Evolutionary conservation across 768 basidiomycete species (phyloP).

Genomic region (Lactarius indigo): DNA sequence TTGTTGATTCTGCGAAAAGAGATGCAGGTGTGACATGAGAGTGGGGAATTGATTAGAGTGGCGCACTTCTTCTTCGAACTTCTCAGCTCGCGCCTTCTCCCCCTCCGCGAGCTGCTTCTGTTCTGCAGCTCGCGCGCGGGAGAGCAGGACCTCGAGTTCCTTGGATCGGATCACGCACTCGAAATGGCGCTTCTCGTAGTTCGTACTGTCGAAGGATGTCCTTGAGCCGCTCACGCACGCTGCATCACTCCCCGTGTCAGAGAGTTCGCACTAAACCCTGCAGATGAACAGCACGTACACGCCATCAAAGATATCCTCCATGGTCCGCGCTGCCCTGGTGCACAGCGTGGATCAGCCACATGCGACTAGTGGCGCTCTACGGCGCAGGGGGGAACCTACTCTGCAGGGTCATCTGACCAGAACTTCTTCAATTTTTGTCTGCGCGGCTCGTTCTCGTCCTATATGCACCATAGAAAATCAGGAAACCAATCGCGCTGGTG

Average conservation of each 20-base stretch:
- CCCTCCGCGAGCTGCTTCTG: conserved; percentile 79
- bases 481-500: no score
- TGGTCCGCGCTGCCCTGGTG: conserved; percentile 61
- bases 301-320: conserved; percentile 82
- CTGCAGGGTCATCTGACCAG: conserved; percentile 71
- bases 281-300: conserved; percentile 55
- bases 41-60: conserved; percentile 12
- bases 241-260: conserved; percentile 30
- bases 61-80: conserved; percentile 70
- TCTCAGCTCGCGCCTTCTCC: conserved; percentile 65
- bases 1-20: conserved; percentile 50
- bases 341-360: not conserved
- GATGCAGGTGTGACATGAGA: not conserved
- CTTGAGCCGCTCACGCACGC: conserved; percentile 82
- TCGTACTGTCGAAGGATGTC: conserved; percentile 86
- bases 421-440: conserved; percentile 75
- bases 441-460: conserved; percentile 52
- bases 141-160: conserved; percentile 83
- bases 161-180: conserved; percentile 91
- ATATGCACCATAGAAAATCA: not conserved
- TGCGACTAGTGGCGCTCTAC: not conserved
- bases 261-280: not conserved
- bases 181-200: conserved; percentile 87
- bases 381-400: conserved; percentile 46
- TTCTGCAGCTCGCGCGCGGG: conserved; percentile 83